phyloP scores from a whole-genome alignment of 1,284 basidiomycete species.

The Gastroboletus turbinatus region DNA sequence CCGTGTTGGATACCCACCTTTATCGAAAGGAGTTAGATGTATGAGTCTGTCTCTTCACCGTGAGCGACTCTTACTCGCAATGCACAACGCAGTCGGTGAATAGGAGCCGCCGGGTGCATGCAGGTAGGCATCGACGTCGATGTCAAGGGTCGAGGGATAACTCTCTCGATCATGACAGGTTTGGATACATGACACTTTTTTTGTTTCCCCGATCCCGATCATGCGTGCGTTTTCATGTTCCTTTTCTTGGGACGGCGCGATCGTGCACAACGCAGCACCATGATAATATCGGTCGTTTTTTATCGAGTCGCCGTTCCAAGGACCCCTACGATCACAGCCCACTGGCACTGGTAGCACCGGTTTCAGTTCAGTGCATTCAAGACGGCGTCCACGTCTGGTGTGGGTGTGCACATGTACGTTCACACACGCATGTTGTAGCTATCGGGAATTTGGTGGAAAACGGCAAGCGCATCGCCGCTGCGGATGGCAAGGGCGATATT shows the following conservation, averaged over 20 bases:
- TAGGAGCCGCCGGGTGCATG: background rate
- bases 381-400: slow-evolving; percentile 11
- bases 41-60: background rate
- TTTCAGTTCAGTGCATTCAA: slow-evolving; percentile 4
- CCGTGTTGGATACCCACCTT: slow-evolving; percentile 2
- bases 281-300: slow-evolving; percentile 3
- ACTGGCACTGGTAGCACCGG: slow-evolving; percentile 4
- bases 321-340: slow-evolving; percentile 4
- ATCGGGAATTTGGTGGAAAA: background rate
- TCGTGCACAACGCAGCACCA: slow-evolving; percentile 4
- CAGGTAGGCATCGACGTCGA: slow-evolving; percentile 3
- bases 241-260: background rate
- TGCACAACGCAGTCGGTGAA: background rate
- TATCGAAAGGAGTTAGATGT: background rate
- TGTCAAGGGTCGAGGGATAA: slow-evolving; percentile 15
- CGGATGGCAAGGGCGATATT: background rate
- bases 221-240: background rate
- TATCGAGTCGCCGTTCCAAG: slow-evolving; percentile 20
- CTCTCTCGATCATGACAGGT: slow-evolving; percentile 6
- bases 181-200: slow-evolving; percentile 3
- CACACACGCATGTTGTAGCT: background rate
- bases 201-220: slow-evolving; percentile 1
- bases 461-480: background rate
- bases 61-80: background rate
- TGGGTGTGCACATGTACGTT: background rate